phyloP scores from a whole-genome alignment of 345 rosid genomes.

The rapeseed (Brassica napus) region DNA sequence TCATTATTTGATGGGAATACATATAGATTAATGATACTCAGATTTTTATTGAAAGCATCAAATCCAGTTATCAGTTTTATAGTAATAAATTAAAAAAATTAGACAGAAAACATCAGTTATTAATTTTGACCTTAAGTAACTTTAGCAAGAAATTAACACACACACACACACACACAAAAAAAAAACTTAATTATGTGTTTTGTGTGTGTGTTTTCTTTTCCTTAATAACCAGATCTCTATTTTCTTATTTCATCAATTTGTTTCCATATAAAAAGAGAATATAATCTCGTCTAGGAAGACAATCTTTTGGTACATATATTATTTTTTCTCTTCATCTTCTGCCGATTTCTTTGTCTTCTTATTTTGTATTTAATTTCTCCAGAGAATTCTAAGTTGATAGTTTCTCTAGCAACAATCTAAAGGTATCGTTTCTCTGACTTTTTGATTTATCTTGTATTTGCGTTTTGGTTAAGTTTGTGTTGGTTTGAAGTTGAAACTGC shows the following conservation, averaged over 20 bases:
- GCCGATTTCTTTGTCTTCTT: neutral
- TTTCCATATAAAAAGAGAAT: neutral
- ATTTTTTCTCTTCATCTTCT: neutral
- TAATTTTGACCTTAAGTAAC: slow-evolving; percentile 18
- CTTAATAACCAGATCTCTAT: slow-evolving; percentile 27
- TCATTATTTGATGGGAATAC: neutral
- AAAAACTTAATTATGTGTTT: slow-evolving; percentile 7
- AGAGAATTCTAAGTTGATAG: neutral
- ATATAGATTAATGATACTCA: neutral
- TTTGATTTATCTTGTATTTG: neutral
- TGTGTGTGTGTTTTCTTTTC: slow-evolving; percentile 15
- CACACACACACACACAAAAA: neutral
- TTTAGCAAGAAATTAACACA: neutral
- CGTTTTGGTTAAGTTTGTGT: slow-evolving; percentile 19
- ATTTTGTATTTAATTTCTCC: neutral
- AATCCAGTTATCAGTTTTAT: slow-evolving; percentile 17
- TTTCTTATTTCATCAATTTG: slow-evolving; percentile 37
- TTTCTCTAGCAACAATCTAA: slow-evolving; percentile 11
- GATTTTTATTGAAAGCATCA: slow-evolving; percentile 10
- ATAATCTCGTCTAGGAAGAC: neutral
- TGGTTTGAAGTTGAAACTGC: slow-evolving; percentile 4
- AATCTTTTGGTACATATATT: neutral
- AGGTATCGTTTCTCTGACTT: slow-evolving; percentile 17
- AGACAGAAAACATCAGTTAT: neutral
- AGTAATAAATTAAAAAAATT: neutral